Percentiles rank a stretch among this genome's conserved stretches.
phyloP scores from a whole-genome alignment of 208 protist species.

The Leishmania lainsoni region DNA sequence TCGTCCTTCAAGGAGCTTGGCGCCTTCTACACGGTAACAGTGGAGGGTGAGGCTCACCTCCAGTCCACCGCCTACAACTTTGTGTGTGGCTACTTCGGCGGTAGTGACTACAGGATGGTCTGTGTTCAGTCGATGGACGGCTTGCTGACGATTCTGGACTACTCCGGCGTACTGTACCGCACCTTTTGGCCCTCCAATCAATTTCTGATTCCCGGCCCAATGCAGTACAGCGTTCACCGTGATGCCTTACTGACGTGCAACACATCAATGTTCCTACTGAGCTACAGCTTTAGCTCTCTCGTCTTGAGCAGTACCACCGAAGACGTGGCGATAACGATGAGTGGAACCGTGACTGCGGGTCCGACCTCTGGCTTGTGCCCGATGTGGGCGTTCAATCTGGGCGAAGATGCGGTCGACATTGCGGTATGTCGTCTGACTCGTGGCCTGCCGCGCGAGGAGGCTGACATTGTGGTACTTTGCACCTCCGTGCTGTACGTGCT shows the following conservation, averaged over 20 bases:
- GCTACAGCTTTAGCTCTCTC: constrained; percentile 79
- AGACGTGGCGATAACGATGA: constrained; percentile 6
- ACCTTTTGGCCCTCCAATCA: constrained; percentile 73
- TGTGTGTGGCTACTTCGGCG: constrained; percentile 74
- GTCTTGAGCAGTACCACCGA: constrained; percentile 34
- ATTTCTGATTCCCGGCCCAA: constrained; percentile 80
- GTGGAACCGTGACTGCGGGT: background rate
- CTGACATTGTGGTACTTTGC: constrained; percentile 84
- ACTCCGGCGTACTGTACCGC: constrained; percentile 75
- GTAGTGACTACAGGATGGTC: constrained; percentile 67
- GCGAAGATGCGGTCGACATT: constrained; percentile 87
- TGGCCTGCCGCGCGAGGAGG: constrained; percentile 38
- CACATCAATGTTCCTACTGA: constrained; percentile 78
- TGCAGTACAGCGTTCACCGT: constrained; percentile 56
- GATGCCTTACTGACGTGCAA: constrained; percentile 84
- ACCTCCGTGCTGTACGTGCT: constrained; percentile 78
- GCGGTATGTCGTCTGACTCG: constrained; percentile 63
- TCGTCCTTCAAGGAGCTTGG: constrained; percentile 24
- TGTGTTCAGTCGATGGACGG: constrained; percentile 94
- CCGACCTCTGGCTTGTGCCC: constrained; percentile 31
- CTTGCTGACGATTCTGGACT: constrained; percentile 82
- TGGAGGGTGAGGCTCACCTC: constrained; percentile 63
- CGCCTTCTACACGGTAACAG: constrained; percentile 46
- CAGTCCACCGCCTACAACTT: constrained; percentile 85
- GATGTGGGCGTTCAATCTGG: constrained; percentile 78